Evolutionary conservation across 768 basidiomycete genomes (phyloP), one percentile per base, ranked within the genome.

Genomic region (Leccinum uliginosum): DNA sequence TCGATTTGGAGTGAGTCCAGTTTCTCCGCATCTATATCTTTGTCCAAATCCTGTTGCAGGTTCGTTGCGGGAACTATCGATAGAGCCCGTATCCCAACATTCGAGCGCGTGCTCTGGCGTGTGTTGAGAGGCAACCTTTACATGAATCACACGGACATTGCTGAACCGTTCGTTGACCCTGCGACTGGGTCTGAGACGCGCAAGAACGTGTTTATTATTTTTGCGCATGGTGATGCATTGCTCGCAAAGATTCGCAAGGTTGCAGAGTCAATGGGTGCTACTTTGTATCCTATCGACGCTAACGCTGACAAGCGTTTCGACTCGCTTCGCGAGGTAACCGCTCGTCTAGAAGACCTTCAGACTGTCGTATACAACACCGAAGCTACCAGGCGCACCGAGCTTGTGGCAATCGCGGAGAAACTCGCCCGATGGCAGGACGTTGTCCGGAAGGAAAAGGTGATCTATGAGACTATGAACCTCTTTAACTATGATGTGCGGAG

Each of bases 191-290:
- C 75, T 19, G 91, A 95, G 75, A 90, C 89, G 21, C 84, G 90
- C 77, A 99, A 98, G 82, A 94, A 98, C 65, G 97, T 98, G 40
- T 99, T 99, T 78, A 96, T 99, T 75, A 98, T 99, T 69, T 99
- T 99, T 65, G 97, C 97, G 0, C 95, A 99, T 64, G 97, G 97
- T 17, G 87, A 91, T 38, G 86, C 89, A 19, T 78, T 98, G 21
- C 84, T 99, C 27, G 82, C 91, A 60, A 99, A 98, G 81, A 98
- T 99, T 68, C 91, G 95, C 70, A 98, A 94, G 73, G 91, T 99
- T 53, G 90, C 95, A 26, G 96, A 98, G 74, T 96, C 93, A n/a
- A 98, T 98, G 89, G 95, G 97, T 35, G 97, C 89, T 3, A 98
- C 93, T 0, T 77, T 98, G 54, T 98, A 96, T 74, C 93, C 94